phyloP scores from a whole-genome alignment of 768 basidiomycete species.

The Krasilnikovozyma curviuscula region DNA sequence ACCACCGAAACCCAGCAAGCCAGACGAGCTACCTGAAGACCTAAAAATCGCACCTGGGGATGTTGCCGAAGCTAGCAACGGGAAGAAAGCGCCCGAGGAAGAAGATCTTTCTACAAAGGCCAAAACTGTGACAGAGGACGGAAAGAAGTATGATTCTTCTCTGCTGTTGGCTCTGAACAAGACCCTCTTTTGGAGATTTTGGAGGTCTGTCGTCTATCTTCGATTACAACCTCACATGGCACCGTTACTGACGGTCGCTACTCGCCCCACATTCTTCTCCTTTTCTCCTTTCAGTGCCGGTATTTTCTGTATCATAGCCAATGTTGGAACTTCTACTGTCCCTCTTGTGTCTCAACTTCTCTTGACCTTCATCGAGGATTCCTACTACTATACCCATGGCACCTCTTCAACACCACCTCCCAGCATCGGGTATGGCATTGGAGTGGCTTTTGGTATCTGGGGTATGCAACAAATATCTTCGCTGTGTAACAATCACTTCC shows the following conservation, averaged over 20 bases:
- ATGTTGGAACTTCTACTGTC: slow-evolving; percentile 32
- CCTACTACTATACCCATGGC: slow-evolving; percentile 30
- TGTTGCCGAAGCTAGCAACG: too few relatives aligned
- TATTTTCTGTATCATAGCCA: slow-evolving; percentile 29
- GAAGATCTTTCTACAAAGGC: too few relatives aligned
- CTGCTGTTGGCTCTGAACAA: slow-evolving; percentile 34
- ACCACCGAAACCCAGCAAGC: slow-evolving; percentile 9
- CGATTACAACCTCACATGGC: too few relatives aligned
- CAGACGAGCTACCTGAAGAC: neutral
- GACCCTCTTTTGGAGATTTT: slow-evolving; percentile 33
- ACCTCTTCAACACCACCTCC: slow-evolving; percentile 29
- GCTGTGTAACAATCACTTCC: slow-evolving; percentile 21
- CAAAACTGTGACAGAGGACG: neutral
- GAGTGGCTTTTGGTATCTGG: slow-evolving; percentile 51
- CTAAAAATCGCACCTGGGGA: too few relatives aligned
- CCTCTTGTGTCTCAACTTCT: slow-evolving; percentile 42
- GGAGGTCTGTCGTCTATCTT: slow-evolving; percentile 23
- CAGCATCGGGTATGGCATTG: slow-evolving; percentile 43
- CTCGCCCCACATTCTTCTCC: neutral
- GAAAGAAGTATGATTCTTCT: slow-evolving; percentile 32
- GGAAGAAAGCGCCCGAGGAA: too few relatives aligned
- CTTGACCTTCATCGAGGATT: slow-evolving; percentile 38
- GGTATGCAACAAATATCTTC: slow-evolving; percentile 49
- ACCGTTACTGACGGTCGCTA: neutral
- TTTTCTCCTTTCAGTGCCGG: slow-evolving; percentile 23